phyloP scores from a whole-genome alignment of 768 basidiomycete genomes.

The Mycena capillaripes region DNA sequence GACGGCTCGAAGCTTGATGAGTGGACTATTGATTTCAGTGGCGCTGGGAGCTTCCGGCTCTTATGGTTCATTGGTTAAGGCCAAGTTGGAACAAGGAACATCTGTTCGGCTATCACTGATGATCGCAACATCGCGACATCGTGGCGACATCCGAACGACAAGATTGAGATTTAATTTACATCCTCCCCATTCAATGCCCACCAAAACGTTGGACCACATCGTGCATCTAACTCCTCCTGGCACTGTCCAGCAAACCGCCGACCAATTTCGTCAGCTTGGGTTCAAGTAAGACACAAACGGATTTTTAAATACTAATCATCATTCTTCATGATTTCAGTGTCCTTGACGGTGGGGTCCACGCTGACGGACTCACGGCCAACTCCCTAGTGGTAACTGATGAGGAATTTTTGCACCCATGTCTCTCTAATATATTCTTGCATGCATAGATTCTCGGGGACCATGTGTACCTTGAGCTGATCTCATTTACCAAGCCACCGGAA shows the following conservation, averaged over 20 bases:
- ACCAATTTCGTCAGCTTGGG: conserved; percentile 71
- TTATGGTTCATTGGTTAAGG: too few relatives aligned
- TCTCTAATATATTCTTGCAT: neutral
- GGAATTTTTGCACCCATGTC: neutral
- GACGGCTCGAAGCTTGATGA: too few relatives aligned
- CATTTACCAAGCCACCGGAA: conserved; percentile 69
- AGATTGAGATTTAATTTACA: neutral
- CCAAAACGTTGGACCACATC: conserved; percentile 73
- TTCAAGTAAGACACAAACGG: conserved; percentile 66
- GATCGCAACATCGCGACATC: too few relatives aligned
- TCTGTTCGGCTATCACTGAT: too few relatives aligned
- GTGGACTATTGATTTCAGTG: too few relatives aligned
- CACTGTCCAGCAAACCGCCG: conserved; percentile 61
- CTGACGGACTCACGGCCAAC: conserved; percentile 74
- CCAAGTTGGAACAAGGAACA: too few relatives aligned
- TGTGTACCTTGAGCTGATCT: conserved; percentile 78
- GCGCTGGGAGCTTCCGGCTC: too few relatives aligned
- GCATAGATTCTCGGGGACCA: conserved; percentile 67
- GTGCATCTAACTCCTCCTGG: conserved; percentile 80
- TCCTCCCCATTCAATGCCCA: conserved; percentile 43
- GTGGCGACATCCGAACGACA: too few relatives aligned
- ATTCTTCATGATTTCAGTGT: conserved; percentile 63
- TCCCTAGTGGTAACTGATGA: conserved; percentile 67
- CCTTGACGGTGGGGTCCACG: conserved; percentile 74
- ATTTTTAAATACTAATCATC: neutral